phyloP scores from a whole-genome alignment of 257 asterid species.

The Solanum rostratum region DNA sequence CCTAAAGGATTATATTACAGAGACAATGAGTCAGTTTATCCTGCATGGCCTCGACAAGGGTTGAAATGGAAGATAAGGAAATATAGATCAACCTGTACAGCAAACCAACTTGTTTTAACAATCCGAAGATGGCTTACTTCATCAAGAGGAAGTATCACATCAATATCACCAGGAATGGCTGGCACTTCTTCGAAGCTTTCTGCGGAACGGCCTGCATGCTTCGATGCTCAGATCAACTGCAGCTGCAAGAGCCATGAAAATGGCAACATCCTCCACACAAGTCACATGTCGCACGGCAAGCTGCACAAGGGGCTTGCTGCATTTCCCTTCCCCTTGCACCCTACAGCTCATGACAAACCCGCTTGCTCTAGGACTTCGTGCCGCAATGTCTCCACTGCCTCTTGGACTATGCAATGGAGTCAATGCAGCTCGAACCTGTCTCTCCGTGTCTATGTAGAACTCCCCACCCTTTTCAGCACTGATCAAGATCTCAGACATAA shows the following conservation, averaged over 20 bases:
- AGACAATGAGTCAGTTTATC: neutral
- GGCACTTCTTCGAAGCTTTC: constrained; percentile 40
- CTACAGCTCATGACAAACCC: constrained; percentile 89
- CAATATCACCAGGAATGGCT: constrained; percentile 59
- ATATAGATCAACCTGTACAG: neutral
- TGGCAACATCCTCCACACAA: constrained; percentile 88
- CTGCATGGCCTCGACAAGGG: neutral
- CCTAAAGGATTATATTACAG: neutral
- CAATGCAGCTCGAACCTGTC: constrained; percentile 35
- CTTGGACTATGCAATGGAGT: constrained; percentile 60
- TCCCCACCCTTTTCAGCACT: constrained; percentile 83
- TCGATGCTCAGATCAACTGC: constrained; percentile 90
- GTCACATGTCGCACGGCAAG: constrained; percentile 83
- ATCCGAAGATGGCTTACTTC: neutral
- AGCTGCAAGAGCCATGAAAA: constrained; percentile 91
- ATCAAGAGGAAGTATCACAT: neutral
- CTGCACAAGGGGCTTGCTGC: constrained; percentile 74
- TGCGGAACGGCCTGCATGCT: constrained; percentile 70
- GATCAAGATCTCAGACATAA: constrained; percentile 57
- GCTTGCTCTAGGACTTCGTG: constrained; percentile 39
- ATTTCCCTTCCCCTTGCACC: constrained; percentile 77
- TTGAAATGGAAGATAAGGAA: neutral
- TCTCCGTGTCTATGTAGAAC: constrained; percentile 71
- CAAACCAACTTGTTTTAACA: neutral
- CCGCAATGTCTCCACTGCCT: constrained; percentile 69